A percentile compares a stretch with the other conserved stretches of the same genome.
These are phyloP conservation scores for Begonia fuchsioides DNA, from an alignment of 306 rosid genomes.

Conservation along the genomic window DNA sequence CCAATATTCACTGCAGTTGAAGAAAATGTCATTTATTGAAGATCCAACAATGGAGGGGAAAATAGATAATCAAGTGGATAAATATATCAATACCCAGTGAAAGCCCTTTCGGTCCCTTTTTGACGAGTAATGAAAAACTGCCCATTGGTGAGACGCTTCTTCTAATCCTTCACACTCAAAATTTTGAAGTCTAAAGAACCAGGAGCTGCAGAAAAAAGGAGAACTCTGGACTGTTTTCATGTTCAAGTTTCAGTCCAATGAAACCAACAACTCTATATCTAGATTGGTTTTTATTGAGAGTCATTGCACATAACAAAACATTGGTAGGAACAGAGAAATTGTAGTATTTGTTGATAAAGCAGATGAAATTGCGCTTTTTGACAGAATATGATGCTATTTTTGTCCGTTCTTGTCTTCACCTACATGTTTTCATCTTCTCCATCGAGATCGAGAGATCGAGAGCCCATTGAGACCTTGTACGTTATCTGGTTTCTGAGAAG, in stretches of 20 bases:
- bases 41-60: not conserved
- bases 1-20: constrained; percentile 62
- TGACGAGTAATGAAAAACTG: constrained; percentile 70
- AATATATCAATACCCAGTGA: constrained; percentile 43
- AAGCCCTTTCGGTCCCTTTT: constrained; percentile 96
- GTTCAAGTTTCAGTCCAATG: too few relatives aligned
- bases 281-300: too few relatives aligned
- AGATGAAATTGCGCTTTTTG: too few relatives aligned
- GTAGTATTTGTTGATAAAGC: too few relatives aligned
- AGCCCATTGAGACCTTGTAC: constrained; percentile 42
- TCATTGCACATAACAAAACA: too few relatives aligned
- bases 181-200: constrained; percentile 40
- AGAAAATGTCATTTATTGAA: not conserved
- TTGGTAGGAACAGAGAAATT: too few relatives aligned
- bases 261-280: too few relatives aligned
- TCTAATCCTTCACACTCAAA: constrained; percentile 54
- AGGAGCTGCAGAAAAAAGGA: constrained; percentile 30
- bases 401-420: too few relatives aligned
- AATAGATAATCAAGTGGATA: not conserved
- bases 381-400: too few relatives aligned
- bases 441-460: constrained; percentile 5
- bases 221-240: not conserved
- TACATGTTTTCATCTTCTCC: too few relatives aligned
- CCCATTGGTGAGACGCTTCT: constrained; percentile 44
- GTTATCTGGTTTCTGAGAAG: constrained; percentile 44